These are phyloP conservation scores for Agapanthus africanus DNA, from an alignment of 106 monocot genomes.

Conservation along the genomic window DNA sequence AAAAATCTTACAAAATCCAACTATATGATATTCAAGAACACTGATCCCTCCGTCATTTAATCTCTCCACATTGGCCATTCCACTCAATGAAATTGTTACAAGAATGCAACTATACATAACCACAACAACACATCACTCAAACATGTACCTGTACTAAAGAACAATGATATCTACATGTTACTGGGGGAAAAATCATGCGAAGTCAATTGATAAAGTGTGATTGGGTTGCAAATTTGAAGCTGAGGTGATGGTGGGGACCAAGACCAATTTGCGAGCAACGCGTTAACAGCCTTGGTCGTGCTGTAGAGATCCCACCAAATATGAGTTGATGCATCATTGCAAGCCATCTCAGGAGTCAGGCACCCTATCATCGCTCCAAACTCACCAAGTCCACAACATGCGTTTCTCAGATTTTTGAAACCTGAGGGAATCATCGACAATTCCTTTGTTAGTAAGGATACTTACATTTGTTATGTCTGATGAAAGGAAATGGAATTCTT, in stretches of 20 bases:
- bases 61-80: too few species aligned
- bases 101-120: too few species aligned
- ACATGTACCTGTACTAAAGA: too few species aligned
- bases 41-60: too few species aligned
- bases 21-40: too few species aligned
- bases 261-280: slow-evolving; percentile 28
- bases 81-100: too few species aligned
- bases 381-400: slow-evolving; percentile 26
- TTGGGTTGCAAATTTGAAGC: slow-evolving; percentile 17
- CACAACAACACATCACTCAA: too few species aligned
- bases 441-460: neutral
- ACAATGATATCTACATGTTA: too few species aligned
- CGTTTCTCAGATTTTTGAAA: slow-evolving; percentile 5
- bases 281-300: slow-evolving; percentile 19
- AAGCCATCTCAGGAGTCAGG: slow-evolving; percentile 21
- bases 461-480: neutral
- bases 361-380: slow-evolving; percentile 23
- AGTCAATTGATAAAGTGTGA: slow-evolving; percentile 12
- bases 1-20: too few species aligned
- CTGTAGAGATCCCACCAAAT: slow-evolving; percentile 41
- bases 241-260: slow-evolving; percentile 16
- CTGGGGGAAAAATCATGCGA: too few species aligned
- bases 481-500: neutral
- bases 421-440: slow-evolving; percentile 13
- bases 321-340: slow-evolving; percentile 13